phyloP scores from a whole-genome alignment of 306 rosid genomes.

The Dalbergia oliveri region DNA sequence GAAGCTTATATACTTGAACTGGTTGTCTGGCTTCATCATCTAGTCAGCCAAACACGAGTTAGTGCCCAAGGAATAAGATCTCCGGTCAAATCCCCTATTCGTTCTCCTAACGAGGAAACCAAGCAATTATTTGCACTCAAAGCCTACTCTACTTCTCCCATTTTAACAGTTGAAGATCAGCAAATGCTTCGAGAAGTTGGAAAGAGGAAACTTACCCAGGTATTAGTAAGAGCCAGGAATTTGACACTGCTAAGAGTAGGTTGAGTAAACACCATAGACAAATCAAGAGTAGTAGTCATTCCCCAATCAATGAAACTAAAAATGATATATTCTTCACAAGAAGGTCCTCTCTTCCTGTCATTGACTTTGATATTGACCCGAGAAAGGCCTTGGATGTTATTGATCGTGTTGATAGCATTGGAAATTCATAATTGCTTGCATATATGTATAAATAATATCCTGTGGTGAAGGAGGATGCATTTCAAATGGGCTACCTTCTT shows the following conservation, averaged over 20 bases:
- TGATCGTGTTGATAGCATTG: conserved; percentile 83
- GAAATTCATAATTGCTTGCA: conserved; percentile 49
- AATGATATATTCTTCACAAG: conserved; percentile 62
- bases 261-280: conserved; percentile 81
- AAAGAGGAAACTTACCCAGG: conserved; percentile 91
- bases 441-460: too few species aligned
- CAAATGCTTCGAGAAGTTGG: conserved; percentile 90
- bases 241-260: conserved; percentile 73
- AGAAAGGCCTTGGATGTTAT: conserved; percentile 84
- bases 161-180: conserved; percentile 83
- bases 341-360: conserved; percentile 78
- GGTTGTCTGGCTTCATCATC: conserved; percentile 93
- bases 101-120: conserved; percentile 72
- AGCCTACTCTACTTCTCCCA: conserved; percentile 61
- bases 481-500: conserved; percentile 27
- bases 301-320: conserved; percentile 73
- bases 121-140: conserved; percentile 57
- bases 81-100: conserved; percentile 82
- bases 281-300: conserved; percentile 92
- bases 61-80: conserved; percentile 82
- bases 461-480: conserved; percentile 20
- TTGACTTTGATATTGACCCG: conserved; percentile 79
- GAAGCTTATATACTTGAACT: conserved; percentile 87
- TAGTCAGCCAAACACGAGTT: conserved; percentile 79
- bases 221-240: conserved; percentile 97